A percentile compares a stretch with the other conserved stretches of the same genome.
Evolutionary conservation across 495 filamentous ascomycete genomes (phyloP).

Genomic region (Neurospora sp.): DNA sequence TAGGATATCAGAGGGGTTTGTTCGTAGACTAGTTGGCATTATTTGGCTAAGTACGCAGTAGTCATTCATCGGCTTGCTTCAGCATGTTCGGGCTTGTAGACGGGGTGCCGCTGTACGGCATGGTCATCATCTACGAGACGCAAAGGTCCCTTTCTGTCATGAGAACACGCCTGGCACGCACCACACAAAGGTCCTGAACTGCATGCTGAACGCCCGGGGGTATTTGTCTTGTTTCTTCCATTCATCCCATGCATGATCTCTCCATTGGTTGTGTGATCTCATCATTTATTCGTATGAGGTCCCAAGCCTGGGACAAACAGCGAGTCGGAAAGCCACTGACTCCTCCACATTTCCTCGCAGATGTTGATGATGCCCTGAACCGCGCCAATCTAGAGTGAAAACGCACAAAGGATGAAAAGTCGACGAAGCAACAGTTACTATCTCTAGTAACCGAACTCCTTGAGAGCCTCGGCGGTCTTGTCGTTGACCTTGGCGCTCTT

Average conservation of each 20-base stretch:
- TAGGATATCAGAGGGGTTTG: background rate
- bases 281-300: conserved; percentile 29
- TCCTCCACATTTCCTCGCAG: conserved; percentile 27
- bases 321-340: conserved; percentile 27
- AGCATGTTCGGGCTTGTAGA: background rate
- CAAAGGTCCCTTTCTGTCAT: background rate
- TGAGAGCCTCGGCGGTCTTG: conserved; percentile 46
- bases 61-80: background rate
- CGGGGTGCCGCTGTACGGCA: background rate
- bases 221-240: conserved; percentile 23
- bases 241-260: conserved; percentile 27
- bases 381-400: conserved; percentile 35
- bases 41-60: background rate
- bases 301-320: conserved; percentile 27
- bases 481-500: conserved; percentile 80
- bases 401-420: conserved; percentile 26
- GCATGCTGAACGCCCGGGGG: conserved; percentile 8
- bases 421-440: conserved; percentile 13
- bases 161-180: background rate
- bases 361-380: conserved; percentile 33
- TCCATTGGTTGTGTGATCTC: conserved; percentile 29
- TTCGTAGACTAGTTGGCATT: background rate
- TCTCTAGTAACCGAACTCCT: conserved; percentile 45
- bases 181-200: background rate
- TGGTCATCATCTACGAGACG: background rate